Conservation (phyloP, 495 filamentous ascomycete genomes). For the Daldinia decipiens region DNA sequence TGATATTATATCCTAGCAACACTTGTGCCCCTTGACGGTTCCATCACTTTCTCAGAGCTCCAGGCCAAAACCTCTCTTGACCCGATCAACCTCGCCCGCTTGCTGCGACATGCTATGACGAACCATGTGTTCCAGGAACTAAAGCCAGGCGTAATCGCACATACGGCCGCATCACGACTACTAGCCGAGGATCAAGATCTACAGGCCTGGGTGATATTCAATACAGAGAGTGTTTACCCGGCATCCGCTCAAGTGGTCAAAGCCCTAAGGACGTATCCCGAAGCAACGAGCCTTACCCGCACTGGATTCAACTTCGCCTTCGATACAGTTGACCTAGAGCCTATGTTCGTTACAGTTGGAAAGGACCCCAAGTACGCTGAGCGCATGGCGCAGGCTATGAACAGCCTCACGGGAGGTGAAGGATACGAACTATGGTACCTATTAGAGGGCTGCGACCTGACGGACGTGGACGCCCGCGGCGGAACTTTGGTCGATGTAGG, state of each 20-base stretch:
- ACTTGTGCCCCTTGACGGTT: constrained; percentile 51
- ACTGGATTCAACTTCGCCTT: constrained; percentile 63
- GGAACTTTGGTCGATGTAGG: constrained; percentile 66
- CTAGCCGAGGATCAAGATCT: constrained; percentile 57
- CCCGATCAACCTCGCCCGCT: constrained; percentile 58
- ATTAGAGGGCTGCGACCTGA: constrained; percentile 55
- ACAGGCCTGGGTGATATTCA: constrained; percentile 62
- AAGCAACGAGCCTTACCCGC: constrained; percentile 53
- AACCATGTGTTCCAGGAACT: constrained; percentile 67
- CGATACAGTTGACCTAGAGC: constrained; percentile 57
- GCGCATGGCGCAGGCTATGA: constrained; percentile 65
- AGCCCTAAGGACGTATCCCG: constrained; percentile 50
- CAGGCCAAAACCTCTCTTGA: constrained; percentile 54
- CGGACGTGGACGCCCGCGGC: constrained; percentile 50
- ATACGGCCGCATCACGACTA: constrained; percentile 60
- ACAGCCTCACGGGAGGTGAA: constrained; percentile 57
- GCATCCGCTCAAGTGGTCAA: constrained; percentile 54
- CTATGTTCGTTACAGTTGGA: constrained; percentile 62
- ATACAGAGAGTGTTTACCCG: constrained; percentile 63
- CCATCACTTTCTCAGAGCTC: constrained; percentile 58
- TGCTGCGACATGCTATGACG: constrained; percentile 67
- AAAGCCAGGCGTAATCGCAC: constrained; percentile 59
- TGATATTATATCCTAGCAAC: constrained; percentile 46
- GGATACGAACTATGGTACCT: constrained; percentile 61
- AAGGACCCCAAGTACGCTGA: constrained; percentile 57